Conservation (phyloP, 139 green algal species). For the Nannochloris sp. region DNA sequence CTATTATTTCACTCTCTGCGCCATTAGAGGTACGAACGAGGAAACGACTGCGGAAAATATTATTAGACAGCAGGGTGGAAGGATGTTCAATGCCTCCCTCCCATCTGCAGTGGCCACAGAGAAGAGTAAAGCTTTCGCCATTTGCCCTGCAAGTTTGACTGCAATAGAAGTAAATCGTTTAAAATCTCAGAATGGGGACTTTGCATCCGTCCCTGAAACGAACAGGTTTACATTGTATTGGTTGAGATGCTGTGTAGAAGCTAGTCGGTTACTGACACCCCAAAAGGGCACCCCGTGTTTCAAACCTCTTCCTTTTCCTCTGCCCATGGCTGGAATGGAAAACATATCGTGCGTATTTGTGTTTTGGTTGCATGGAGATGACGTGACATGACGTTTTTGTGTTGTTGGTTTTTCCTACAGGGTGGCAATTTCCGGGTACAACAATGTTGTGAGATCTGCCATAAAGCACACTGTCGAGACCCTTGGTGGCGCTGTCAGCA, state of each 20-base stretch:
- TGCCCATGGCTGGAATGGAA: conserved; percentile 29
- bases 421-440: conserved; percentile 13
- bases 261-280: conserved; percentile 4
- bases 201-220: conserved; percentile 30
- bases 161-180: conserved; percentile 1
- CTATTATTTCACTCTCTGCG: conserved; percentile 38
- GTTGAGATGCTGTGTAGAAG: conserved; percentile 28
- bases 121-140: conserved; percentile 15
- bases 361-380: background rate
- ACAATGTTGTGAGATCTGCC: conserved; percentile 7
- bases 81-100: conserved; percentile 16
- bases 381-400: background rate
- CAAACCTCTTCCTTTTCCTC: conserved; percentile 26
- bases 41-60: background rate
- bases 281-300: conserved; percentile 7
- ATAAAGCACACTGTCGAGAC: conserved; percentile 22
- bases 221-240: conserved; percentile 32
- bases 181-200: conserved; percentile 20
- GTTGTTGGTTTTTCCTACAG: conserved; percentile 3
- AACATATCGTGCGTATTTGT: background rate
- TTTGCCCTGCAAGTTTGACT: conserved; percentile 28
- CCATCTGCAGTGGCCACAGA: background rate
- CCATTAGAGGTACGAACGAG: conserved; percentile 12
- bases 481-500: conserved; percentile 22
- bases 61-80: conserved; percentile 24